Base-by-base conservation (phyloP, 352 stramenopile species). In the Pythium dissotocum region DNA sequence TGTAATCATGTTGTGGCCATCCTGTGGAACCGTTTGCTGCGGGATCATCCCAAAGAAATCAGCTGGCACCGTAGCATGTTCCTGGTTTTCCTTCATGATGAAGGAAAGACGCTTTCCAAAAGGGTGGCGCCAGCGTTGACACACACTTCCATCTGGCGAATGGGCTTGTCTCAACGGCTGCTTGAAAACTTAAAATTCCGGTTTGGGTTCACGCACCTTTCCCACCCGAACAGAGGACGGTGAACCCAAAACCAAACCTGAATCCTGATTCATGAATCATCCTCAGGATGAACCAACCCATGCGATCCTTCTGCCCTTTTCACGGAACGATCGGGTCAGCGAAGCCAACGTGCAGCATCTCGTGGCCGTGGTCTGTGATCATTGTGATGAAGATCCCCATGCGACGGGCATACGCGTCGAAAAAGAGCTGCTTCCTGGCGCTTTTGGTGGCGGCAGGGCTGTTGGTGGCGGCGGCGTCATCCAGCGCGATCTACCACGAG, bases 191-290 rank as follows among this genome's bases (percentile, higher is more conserved):
- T 32, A 56, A 56, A 52, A 13, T 53, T 53, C 46, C 46, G 18
- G 7, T 53, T 53, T 53, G 5, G 18, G 18, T 30, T 14, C 36
- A 44, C 10, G 36, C 12, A 44, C 36, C 36, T 44, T 44, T n/a
- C 9, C 2, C 49, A 56, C 49, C 49, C 49, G 26, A 56, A 56
- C 26, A 56, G 24, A 56, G 28, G 49, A 35, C 49, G 12, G 24
- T 56, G 26, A 21, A 56, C 49, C 24, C 49, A 54, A 32, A 21
- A 51, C 12, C 46, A 32, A 54, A 24, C 13, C 46, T 53, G 46
- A 53, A 53, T 53, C 46, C 46, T 53, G 46, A 53, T 53, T 53
- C 46, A 53, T 53, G 46, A 53, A 30, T 53, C n/a, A 21, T 53
- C 16, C 46, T 53, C 46, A 28, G 46, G 46, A 28, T 24, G 21